phyloP scores from a whole-genome alignment of 192 early-diverging fungal species.

The Coemansia sp. region DNA sequence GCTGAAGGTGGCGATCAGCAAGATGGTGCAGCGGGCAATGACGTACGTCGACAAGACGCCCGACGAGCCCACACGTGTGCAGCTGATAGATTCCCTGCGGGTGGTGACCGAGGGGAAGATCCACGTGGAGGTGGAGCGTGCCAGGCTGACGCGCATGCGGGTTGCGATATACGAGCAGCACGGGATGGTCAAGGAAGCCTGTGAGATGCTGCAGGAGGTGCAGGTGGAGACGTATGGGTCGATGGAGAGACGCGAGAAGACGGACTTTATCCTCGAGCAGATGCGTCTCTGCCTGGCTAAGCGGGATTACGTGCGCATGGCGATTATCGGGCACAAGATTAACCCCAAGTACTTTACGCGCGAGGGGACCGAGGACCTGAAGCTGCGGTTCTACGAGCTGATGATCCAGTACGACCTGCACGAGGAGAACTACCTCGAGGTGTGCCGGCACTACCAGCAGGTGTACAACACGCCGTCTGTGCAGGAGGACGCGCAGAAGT shows the following conservation, averaged over 20 bases:
- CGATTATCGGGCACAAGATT: conserved; percentile 96
- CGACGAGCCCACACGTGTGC: conserved; percentile 76
- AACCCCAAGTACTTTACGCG: conserved; percentile 88
- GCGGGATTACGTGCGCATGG: conserved; percentile 85
- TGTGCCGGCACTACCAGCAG: conserved; percentile 88
- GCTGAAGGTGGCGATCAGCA: conserved; percentile 90
- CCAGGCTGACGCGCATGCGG: conserved; percentile 86
- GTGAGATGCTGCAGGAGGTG: conserved; percentile 93
- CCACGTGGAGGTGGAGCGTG: conserved; percentile 98
- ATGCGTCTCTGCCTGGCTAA: conserved; percentile 94
- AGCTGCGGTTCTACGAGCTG: conserved; percentile 93
- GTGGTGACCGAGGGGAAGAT: conserved; percentile 99
- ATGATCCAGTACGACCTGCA: conserved; percentile 96
- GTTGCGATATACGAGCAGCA: conserved; percentile 88
- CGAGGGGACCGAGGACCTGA: conserved; percentile 71
- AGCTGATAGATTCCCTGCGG: conserved; percentile 90
- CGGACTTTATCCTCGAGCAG: conserved; percentile 98
- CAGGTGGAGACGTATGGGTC: conserved; percentile 99
- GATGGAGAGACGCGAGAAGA: conserved; percentile 99
- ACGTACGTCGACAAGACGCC: conserved; percentile 83
- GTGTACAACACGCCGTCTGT: conserved; percentile 85
- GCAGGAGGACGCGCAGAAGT: conserved; percentile 72
- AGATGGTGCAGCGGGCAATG: conserved; percentile 95
- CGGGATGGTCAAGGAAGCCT: conserved; percentile 86
- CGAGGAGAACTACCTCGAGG: conserved; percentile 84